Evolutionary conservation across 106 monocot species (phyloP).

Genomic region (Posidonia australis): DNA sequence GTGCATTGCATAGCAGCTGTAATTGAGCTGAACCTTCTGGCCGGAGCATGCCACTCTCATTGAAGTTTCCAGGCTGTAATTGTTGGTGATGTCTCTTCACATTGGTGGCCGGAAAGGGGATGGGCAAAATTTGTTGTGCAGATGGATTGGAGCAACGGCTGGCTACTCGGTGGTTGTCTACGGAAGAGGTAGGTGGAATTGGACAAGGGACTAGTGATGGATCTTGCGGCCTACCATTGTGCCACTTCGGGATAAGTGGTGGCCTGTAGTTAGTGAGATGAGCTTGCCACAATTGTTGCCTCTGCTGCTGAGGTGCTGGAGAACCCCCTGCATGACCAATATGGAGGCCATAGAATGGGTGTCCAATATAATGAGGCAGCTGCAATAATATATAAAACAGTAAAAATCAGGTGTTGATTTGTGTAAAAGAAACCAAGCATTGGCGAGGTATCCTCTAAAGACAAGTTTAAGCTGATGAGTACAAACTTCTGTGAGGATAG

Average conservation of each 20-base stretch:
- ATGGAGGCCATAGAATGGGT: slow-evolving; percentile 17
- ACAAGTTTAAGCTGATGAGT: too few relatives aligned
- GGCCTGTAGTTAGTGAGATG: slow-evolving; percentile 18
- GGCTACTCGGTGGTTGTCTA: neutral
- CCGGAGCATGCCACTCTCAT: neutral
- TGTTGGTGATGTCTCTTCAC: neutral
- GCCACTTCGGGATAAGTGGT: slow-evolving; percentile 6
- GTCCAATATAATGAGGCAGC: slow-evolving; percentile 17
- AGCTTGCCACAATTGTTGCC: slow-evolving; percentile 21
- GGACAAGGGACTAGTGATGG: slow-evolving; percentile 3
- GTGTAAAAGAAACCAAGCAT: too few relatives aligned
- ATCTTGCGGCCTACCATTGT: slow-evolving; percentile 5
- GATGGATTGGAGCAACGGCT: neutral
- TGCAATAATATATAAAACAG: neutral
- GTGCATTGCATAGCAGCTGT: slow-evolving; percentile 18
- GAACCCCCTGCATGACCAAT: slow-evolving; percentile 2
- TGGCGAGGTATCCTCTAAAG: too few relatives aligned
- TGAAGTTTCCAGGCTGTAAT: slow-evolving; percentile 2
- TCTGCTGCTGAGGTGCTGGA: slow-evolving; percentile 18
- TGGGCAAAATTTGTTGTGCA: slow-evolving; percentile 2
- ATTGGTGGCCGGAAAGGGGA: neutral
- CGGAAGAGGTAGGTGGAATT: slow-evolving; percentile 4
- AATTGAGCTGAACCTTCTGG: slow-evolving; percentile 7
- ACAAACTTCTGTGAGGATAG: too few relatives aligned
- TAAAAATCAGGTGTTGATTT: too few relatives aligned